These are phyloP conservation scores for Pseudoscleropodium purum DNA, from an alignment of 225 moss, liverwort and hornwort species.

Conservation along the genomic window DNA sequence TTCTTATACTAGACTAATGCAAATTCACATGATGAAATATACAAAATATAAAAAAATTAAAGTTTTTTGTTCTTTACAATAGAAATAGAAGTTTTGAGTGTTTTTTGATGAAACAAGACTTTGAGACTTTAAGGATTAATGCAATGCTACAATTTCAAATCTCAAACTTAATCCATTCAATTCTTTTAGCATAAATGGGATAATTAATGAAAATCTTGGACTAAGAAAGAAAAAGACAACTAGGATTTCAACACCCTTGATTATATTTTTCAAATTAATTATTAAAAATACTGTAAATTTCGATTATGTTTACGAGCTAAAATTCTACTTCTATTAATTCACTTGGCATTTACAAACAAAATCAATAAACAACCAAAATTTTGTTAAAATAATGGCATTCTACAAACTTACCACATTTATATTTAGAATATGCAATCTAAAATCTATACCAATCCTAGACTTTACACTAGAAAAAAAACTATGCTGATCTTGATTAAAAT, in stretches of 20 bases:
- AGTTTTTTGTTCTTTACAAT: background rate
- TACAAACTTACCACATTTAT: too few species aligned
- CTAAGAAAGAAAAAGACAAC: background rate
- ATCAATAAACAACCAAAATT: background rate
- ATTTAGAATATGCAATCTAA: accelerated
- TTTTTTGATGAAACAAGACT: background rate
- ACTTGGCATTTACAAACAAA: background rate
- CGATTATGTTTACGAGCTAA: too few species aligned
- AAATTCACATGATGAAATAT: background rate
- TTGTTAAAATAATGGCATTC: too few species aligned
- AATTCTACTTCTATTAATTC: background rate
- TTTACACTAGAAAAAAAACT: too few species aligned
- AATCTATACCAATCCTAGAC: too few species aligned
- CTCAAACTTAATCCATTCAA: background rate
- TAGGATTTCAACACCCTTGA: background rate
- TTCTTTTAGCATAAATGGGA: background rate
- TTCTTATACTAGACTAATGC: background rate
- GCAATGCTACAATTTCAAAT: background rate
- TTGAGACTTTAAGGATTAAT: accelerated
- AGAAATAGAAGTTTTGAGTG: background rate
- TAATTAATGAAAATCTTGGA: background rate
- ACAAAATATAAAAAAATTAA: background rate
- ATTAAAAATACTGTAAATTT: too few species aligned
- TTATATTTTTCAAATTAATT: background rate
- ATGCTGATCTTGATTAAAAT: too few species aligned